phyloP scores from a whole-genome alignment of 768 basidiomycete species.

The Boletus edulis region DNA sequence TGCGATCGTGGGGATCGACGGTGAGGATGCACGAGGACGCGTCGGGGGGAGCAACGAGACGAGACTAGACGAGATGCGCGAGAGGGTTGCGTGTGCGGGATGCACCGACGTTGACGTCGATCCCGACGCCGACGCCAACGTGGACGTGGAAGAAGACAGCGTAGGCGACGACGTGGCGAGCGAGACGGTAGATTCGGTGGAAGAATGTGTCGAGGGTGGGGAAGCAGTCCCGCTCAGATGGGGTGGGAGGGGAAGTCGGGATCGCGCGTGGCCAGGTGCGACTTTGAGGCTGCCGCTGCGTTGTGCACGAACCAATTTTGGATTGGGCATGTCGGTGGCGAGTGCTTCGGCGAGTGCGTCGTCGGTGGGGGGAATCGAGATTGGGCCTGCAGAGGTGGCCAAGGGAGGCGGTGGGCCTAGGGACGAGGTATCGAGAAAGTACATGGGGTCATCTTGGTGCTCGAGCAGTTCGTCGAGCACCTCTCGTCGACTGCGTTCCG shows the following conservation, averaged over 20 bases:
- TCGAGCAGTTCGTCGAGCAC: slow-evolving; percentile 63
- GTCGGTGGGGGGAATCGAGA: slow-evolving; percentile 35
- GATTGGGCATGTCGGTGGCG: slow-evolving; percentile 26
- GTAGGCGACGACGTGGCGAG: slow-evolving; percentile 8
- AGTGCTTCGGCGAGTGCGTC: slow-evolving; percentile 38
- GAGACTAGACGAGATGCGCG: slow-evolving; percentile 48
- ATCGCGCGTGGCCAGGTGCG: slow-evolving; percentile 1
- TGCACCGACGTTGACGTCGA: background rate
- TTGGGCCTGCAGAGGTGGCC: slow-evolving; percentile 23
- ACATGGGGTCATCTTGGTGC: slow-evolving; percentile 71
- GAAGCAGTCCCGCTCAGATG: slow-evolving; percentile 23
- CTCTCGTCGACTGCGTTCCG: slow-evolving; percentile 48
- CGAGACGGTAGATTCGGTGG: slow-evolving; percentile 14
- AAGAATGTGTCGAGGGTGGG: slow-evolving; percentile 22
- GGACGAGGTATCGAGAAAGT: slow-evolving; percentile 40
- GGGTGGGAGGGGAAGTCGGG: slow-evolving; percentile 21
- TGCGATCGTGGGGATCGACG: slow-evolving; percentile 2
- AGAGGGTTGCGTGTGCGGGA: slow-evolving; percentile 38
- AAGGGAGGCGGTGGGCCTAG: background rate
- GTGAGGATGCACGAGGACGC: slow-evolving; percentile 9
- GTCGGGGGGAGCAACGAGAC: slow-evolving; percentile 44
- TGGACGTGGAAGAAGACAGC: background rate
- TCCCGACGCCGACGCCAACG: background rate
- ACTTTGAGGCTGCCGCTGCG: slow-evolving; percentile 13
- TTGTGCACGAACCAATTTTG: slow-evolving; percentile 2